Conservation (phyloP, 768 basidiomycete genomes). For the Gymnopilus junonius region DNA sequence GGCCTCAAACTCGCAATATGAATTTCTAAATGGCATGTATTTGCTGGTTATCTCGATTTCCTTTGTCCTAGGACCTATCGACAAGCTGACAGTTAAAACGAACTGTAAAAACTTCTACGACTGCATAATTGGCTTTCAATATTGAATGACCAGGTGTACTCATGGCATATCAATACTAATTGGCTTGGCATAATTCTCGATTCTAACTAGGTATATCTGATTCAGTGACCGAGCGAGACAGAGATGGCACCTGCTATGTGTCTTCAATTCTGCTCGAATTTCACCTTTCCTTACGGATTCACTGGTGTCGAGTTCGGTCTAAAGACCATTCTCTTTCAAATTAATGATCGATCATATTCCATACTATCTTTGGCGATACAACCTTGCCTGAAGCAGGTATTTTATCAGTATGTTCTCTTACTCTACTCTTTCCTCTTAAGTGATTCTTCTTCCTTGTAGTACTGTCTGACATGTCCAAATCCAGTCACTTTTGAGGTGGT, state of each 20-base stretch:
- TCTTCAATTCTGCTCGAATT: conserved; percentile 9
- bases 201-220: conserved; percentile 2
- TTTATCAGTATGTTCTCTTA: background rate
- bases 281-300: conserved; percentile 10
- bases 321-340: background rate
- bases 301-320: conserved; percentile 14
- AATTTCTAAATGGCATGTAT: too few species aligned
- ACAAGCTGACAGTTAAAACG: too few species aligned
- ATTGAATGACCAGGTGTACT: too few species aligned
- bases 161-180: too few species aligned
- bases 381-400: background rate
- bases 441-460: conserved; percentile 12
- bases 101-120: too few species aligned
- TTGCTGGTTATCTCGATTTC: too few species aligned
- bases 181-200: too few species aligned
- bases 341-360: too few species aligned
- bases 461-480: conserved; percentile 4
- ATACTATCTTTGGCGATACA: too few species aligned
- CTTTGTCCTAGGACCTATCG: too few species aligned
- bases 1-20: too few species aligned
- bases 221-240: background rate
- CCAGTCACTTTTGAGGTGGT: conserved; percentile 5
- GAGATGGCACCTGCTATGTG: conserved; percentile 13
- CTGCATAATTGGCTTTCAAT: too few species aligned
- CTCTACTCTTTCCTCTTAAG: background rate